Conservation (phyloP, 2,329 filamentous ascomycete species). For the Ceratocystis albifundus region DNA sequence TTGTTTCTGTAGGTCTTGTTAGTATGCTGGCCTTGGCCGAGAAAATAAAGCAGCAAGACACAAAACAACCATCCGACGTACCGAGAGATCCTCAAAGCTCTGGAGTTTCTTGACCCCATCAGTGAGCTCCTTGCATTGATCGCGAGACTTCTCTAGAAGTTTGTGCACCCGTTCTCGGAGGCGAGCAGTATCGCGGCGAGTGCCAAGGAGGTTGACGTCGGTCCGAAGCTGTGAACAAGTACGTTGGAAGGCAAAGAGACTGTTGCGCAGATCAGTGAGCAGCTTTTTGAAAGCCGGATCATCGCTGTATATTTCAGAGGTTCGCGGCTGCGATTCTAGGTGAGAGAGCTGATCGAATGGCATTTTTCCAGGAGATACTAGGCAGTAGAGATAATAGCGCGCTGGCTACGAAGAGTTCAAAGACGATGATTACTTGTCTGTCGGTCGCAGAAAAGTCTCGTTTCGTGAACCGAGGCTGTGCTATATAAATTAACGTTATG, state of each 20-base stretch:
- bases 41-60: neutral
- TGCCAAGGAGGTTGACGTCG: constrained; percentile 77
- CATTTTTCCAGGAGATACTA: constrained; percentile 41
- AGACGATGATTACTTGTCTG: neutral
- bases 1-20: constrained; percentile 50
- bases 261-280: constrained; percentile 71
- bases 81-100: constrained; percentile 71
- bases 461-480: neutral
- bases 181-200: constrained; percentile 79
- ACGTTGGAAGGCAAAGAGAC: constrained; percentile 77
- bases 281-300: constrained; percentile 84
- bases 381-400: neutral
- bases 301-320: constrained; percentile 59
- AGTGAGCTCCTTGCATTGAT: constrained; percentile 80
- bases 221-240: constrained; percentile 76
- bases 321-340: constrained; percentile 65
- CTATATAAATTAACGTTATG: neutral
- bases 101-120: constrained; percentile 90
- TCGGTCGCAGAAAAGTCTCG: neutral
- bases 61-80: constrained; percentile 30
- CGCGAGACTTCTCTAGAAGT: constrained; percentile 72
- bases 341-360: constrained; percentile 81
- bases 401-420: neutral
- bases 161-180: constrained; percentile 84
- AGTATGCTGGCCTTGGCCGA: neutral